Conservation (phyloP, 768 basidiomycete genomes). For the Leccinum subgranulosum region DNA sequence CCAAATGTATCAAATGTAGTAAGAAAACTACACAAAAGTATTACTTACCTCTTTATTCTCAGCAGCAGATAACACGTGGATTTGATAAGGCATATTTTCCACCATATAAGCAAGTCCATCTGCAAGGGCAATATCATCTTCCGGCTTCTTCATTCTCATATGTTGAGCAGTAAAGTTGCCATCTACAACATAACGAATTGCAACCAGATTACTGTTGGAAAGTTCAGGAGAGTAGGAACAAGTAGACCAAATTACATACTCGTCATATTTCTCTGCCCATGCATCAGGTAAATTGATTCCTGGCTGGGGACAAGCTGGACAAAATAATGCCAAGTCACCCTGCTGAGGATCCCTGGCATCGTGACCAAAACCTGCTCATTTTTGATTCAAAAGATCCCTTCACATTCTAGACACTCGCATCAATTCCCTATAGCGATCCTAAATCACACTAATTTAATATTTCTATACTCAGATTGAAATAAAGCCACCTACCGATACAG, state of each 20-base stretch:
- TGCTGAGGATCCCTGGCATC: background rate
- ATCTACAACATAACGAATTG: background rate
- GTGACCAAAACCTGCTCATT: background rate
- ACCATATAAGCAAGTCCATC: background rate
- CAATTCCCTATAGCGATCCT: background rate
- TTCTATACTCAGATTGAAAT: background rate
- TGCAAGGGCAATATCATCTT: background rate
- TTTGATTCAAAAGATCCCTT: background rate
- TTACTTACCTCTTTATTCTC: background rate
- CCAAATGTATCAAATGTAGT: background rate
- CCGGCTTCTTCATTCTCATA: background rate
- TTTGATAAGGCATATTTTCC: background rate
- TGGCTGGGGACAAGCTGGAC: background rate
- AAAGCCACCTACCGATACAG: background rate
- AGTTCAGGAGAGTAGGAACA: background rate
- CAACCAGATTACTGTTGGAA: background rate
- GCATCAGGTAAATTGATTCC: background rate
- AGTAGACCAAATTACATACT: background rate
- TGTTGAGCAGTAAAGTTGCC: background rate
- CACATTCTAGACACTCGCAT: background rate
- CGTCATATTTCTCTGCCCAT: background rate
- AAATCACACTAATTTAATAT: background rate
- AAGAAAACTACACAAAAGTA: background rate
- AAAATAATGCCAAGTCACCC: background rate
- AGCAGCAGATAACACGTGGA: background rate